Base-by-base conservation (phyloP, 257 asterid genomes). In the Mentha longifolia region DNA sequence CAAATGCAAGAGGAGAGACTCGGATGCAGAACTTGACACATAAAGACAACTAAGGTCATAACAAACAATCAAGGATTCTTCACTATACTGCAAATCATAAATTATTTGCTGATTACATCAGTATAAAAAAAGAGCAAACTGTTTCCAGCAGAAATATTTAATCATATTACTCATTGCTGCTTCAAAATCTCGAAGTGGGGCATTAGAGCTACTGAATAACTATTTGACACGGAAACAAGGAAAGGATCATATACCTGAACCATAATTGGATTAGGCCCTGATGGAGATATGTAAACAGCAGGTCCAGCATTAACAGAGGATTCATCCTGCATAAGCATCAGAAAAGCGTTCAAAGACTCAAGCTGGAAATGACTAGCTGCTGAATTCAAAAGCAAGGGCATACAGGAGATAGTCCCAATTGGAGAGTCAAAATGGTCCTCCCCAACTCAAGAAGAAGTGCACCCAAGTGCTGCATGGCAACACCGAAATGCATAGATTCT, bases 211-310 rank as follows among this genome's bases (percentile, higher is more conserved):
- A 6, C 46, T 3, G 33, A 55, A 28, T 7, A 62, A 54, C 33
- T 49, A 5, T 49, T 69, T 25, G 39, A 42, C 46, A 33, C 16
- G 9, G 14, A 28, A 30, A 68, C n/a, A 37, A 37, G 47, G 15
- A 3, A 45, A 7, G 60, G 60, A 73, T 43, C 60, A 79, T 85
- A 71, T 42, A 92, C 98, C 98, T 93, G 98, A 74, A 84, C 98
- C 98, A 93, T 93, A 33, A 93, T 87, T 3, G 98, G 98, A 76
- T 93, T 91, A 35, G 98, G 98, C 57, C 98, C 98, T 8, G 91
- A 77, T n/a, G 97, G 88, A 76, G 97, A 89, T 61, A 93, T 81
- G 68, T 93, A 93, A 57, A 93, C 97, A 33, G 98, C 95, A 57
- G 95, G 98, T 52, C 98, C 98, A 82, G 96, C 86, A 85, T 87